Evolutionary conservation across 306 rosid species (phyloP).

Genomic region (Cicer bijugum): DNA sequence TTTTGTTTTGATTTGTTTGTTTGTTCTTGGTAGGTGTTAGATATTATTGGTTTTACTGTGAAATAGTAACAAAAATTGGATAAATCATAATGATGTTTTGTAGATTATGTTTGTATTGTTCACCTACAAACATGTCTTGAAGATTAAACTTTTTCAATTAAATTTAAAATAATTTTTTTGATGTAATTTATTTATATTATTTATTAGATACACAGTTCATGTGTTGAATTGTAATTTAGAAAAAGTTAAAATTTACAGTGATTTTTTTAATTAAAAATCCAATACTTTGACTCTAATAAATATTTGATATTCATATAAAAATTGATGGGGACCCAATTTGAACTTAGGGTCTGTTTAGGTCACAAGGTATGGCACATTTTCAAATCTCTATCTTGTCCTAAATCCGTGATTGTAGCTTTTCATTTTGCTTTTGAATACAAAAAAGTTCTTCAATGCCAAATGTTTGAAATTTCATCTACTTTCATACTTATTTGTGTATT

Average conservation of each 20-base stretch:
- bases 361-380: constrained; percentile 30
- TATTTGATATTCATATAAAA: constrained; percentile 6
- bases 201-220: neutral
- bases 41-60: constrained; percentile 30
- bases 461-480: constrained; percentile 15
- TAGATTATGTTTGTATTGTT: neutral
- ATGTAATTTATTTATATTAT: neutral
- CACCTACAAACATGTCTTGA: no score
- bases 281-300: constrained; percentile 38
- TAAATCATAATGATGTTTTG: neutral
- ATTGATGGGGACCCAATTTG: constrained; percentile 36
- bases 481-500: neutral
- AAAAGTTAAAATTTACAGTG: constrained; percentile 24
- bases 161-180: no score
- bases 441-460: constrained; percentile 24
- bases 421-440: constrained; percentile 13
- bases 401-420: constrained; percentile 15
- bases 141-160: no score
- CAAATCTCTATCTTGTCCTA: constrained; percentile 10
- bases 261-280: constrained; percentile 18
- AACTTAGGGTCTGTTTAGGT: neutral
- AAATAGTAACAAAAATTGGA: neutral
- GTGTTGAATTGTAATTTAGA: neutral
- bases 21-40: constrained; percentile 50
- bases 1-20: constrained; percentile 46